Evolutionary conservation across 805 yeast genomes (phyloP), one percentile per base, ranked within the genome.

Genomic region (Wickerhamiella allomyrinae): DNA sequence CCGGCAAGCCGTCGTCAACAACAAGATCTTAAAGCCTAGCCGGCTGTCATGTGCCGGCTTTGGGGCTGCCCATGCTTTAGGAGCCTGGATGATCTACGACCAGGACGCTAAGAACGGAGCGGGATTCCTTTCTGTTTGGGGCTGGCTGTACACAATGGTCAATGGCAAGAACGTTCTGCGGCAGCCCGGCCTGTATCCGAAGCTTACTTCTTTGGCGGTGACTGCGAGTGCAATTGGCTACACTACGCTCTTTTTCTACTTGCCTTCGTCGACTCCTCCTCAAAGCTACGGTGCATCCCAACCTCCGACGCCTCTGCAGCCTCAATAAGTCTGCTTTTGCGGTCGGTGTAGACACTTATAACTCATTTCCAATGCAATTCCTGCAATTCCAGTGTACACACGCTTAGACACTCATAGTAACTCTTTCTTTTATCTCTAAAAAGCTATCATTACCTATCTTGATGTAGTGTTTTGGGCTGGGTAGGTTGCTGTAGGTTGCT

Each of bases 101-200:
- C 55, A 55, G 33, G 57, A 54, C 46, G 47, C 47, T 35, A 48
- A 50, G 29, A 52, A 54, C 35, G 57, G 56, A 14, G 46, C 57
- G 7, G 57, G 57, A 5, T 54, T 51, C 42, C 45, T 46, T 2
- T 43, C 55, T 3, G 54, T 52, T 17, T 53, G 57, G 57, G 47
- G 55, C 11, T 42, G 50, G 19, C 46, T 53, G 13, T 52, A 51
- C 41, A 29, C 45, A 3, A 34, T 50, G 48, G 53, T 52, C n/a
- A 48, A 53, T 35, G 52, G 55, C 36, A 25, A 38, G 20, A 19
- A 42, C 7, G 31, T 44, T 15, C 44, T 47, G 38, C 24, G 44
- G 21, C 37, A 23, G 14, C 41, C 36, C 6, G 51, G 50, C 15
- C 8, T 43, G 11, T 48, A 42, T 21, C 40, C 48, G 11, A 39